Evolutionary conservation across 345 rosid species (phyloP), one percentile per base, ranked within the genome.

Genomic region (Citropsis articulata): DNA sequence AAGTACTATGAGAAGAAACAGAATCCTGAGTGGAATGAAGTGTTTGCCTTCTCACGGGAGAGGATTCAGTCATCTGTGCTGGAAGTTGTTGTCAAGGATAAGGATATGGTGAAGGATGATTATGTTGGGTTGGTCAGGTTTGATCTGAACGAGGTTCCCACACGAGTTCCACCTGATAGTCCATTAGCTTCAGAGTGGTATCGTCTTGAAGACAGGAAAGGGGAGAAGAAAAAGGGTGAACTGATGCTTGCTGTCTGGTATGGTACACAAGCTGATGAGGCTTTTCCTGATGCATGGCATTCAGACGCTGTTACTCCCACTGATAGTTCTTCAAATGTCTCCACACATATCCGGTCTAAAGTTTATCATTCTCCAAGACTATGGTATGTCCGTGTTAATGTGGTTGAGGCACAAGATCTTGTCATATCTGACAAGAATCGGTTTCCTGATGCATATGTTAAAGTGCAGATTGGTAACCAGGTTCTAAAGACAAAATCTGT

Each of bases 101-200:
- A 94, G 86, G 90, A 97, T 83, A 9, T 83, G 30, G 70, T 94
- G 65, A 86, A 83, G 85, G 98, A 97, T 84, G 98, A 91, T 77
- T 85, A 86, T 78, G 91, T 91, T 40, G 99, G 99, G 48, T 72
- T 75, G 5, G 83, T 91, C 36, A 83, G 83, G 79, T 89, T 94
- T 56, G 93, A 92, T 75, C 85, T 94, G 76, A 75, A 83, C 35
- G 96, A 90, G 66, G 78, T 97, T 36, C 98, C 99, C 4, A 89
- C 86, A 22, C 85, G 97, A 70, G 94, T 90, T 19, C 92, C 94
- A 1, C 88, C 95, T 0, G 98, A 97, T 24, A 94, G 99, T 83
- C 98, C 99, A 1, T 77, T 97, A 84, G 98, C 98, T 28, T 91
- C 99, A 10, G 94, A 97, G 83, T 97, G 99, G 98, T 86, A 94